Base-by-base conservation (phyloP, 192 early-diverging fungal species). In the Rhizophagus sp. region DNA sequence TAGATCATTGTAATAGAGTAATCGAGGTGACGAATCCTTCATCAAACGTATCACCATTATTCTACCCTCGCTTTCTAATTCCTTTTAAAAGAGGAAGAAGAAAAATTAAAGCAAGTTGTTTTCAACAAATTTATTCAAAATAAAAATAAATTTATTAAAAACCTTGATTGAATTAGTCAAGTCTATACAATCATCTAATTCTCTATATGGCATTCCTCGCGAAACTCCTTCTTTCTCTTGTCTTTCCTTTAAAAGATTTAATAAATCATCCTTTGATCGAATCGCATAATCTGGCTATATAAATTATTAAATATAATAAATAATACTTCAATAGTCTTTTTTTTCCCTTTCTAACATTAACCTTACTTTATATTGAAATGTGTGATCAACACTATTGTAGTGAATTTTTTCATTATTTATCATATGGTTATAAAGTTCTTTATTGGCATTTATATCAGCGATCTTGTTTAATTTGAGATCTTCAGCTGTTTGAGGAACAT, bases 181-280 rank as follows among this genome's bases (percentile, higher is more conserved):
- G 41, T 92, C 90, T 27, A 92, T 83, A 78, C 93, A 94, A 68
- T 96, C 94, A 50, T 88, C 88, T 19, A 96, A 86, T 39, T 90
- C 91, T 80, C 92, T 93, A 61, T 90, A 91, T 57, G 95, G 93
- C 83, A 94, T 89, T 1, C 92, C 95, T 8, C 90, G 88, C 52
- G 88, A 81, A 36, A 85, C 87, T 3, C 88, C 93, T 6, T 84
- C 83, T 63, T 89, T 80, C 63, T 89, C 88, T 33, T 85, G 82
- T 49, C 87, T 86, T n/a, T 81, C 79, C 44, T 85, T 81, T 65
- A 96, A 79, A 22, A 94, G 82, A 25, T 85, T 83, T 11, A 95
- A 72, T 30, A 96, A 83, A 73, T 95, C 95, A 17, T 94, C 92
- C 44, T 90, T 90, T 44, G 85, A 87, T 68, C 88, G 88, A 72